A percentile compares a stretch with the other conserved stretches of the same genome.
Evolutionary conservation across 495 filamentous ascomycete species (phyloP).

Genomic region (Chlorociboria aeruginascens): DNA sequence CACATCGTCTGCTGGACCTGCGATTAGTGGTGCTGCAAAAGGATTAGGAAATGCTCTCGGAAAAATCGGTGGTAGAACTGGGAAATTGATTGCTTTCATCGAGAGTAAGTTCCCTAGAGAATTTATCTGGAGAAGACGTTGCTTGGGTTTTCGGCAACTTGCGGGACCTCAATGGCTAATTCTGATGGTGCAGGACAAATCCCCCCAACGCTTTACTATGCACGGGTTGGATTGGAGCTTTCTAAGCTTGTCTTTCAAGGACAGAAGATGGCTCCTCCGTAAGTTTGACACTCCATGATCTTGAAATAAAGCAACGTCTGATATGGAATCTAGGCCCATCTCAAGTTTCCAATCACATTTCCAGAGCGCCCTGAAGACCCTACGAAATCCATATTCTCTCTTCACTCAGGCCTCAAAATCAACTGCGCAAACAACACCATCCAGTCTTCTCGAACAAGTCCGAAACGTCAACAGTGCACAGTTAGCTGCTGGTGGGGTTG

Average conservation of each 20-base stretch:
- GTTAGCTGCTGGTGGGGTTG: constrained; percentile 56
- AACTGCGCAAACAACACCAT: constrained; percentile 15
- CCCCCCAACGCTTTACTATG: constrained; percentile 82
- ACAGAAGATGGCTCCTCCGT: constrained; percentile 92
- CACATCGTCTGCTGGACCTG: constrained; percentile 65
- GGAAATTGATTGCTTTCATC: constrained; percentile 64
- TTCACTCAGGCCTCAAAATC: constrained; percentile 24
- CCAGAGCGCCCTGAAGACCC: constrained; percentile 53
- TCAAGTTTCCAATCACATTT: constrained; percentile 81
- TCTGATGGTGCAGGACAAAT: constrained; percentile 51
- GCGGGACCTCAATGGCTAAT: constrained; percentile 19
- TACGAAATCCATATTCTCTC: constrained; percentile 50
- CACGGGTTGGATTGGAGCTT: constrained; percentile 76
- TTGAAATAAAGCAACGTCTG: background rate
- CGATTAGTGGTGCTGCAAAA: constrained; percentile 57
- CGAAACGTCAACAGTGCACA: constrained; percentile 60
- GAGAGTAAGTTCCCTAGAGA: constrained; percentile 56
- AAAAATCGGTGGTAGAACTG: constrained; percentile 76
- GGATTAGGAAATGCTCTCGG: constrained; percentile 50
- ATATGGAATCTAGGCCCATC: constrained; percentile 40
- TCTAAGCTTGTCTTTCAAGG: constrained; percentile 75
- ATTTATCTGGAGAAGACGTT: no score
- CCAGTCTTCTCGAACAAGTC: constrained; percentile 42
- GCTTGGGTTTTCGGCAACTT: background rate
- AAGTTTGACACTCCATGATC: constrained; percentile 30